A percentile compares a stretch with the other conserved stretches of the same genome.
phyloP scores from a whole-genome alignment of 129 eudicot genomes.

The Arctium lappa region DNA sequence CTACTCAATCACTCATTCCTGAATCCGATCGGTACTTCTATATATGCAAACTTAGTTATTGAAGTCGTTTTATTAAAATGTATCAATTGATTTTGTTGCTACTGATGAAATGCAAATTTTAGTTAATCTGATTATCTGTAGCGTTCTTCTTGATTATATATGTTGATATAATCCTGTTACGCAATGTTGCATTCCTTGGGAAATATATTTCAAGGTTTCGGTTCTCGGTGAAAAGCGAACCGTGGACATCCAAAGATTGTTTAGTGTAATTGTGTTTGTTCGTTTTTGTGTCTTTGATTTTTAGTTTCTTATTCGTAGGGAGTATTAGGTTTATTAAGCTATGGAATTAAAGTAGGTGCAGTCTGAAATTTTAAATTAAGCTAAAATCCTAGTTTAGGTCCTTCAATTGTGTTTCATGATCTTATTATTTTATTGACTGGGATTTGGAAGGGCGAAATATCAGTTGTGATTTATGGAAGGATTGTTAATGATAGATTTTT shows the following conservation, averaged over 20 bases:
- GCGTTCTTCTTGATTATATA: not conserved
- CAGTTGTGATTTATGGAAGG: not conserved
- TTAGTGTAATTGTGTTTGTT: not conserved
- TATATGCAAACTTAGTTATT: not conserved
- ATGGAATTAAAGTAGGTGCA: not conserved
- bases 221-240: not conserved
- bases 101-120: not conserved
- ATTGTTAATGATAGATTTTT: not conserved
- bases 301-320: not conserved
- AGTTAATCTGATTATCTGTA: not conserved
- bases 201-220: not conserved
- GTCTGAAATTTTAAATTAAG: not conserved
- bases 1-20: conserved; percentile 57
- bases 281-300: not conserved
- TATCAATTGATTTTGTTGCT: not conserved
- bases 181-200: not conserved
- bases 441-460: not conserved
- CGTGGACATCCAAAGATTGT: not conserved
- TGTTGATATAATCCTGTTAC: not conserved
- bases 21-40: conserved; percentile 64
- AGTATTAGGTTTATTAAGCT: conserved; percentile 1
- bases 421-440: not conserved
- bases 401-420: not conserved
- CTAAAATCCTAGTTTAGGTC: not conserved
- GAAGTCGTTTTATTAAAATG: not conserved